A percentile compares a stretch with the other conserved stretches of the same genome.
phyloP scores from a whole-genome alignment of 768 basidiomycete species.

The Suillus subluteus region DNA sequence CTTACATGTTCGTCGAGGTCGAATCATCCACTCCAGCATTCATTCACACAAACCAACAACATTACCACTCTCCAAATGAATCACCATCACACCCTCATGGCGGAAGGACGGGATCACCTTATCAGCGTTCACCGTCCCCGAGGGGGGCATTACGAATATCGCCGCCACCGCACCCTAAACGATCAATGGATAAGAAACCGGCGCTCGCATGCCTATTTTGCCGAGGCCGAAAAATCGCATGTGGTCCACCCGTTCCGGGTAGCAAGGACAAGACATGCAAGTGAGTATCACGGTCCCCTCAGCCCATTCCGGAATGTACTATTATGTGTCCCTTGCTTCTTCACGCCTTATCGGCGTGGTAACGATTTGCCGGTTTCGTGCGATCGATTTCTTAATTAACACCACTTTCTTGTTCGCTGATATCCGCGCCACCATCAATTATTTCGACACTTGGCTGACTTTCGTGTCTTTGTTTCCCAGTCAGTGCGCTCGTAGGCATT shows the following conservation, averaged over 20 bases:
- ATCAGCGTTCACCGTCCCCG: conserved; percentile 33
- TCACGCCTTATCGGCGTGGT: conserved; percentile 19
- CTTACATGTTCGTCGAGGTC: conserved; percentile 26
- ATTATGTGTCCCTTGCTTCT: conserved; percentile 5
- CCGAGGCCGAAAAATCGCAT: conserved; percentile 70
- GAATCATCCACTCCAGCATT: conserved; percentile 11
- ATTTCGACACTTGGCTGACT: conserved; percentile 24
- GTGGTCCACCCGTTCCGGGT: conserved; percentile 58
- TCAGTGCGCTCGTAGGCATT: conserved; percentile 71
- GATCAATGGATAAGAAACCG: conserved; percentile 53
- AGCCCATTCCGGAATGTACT: conserved; percentile 1
- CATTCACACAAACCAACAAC: conserved; percentile 20
- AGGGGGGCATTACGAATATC: conserved; percentile 22
- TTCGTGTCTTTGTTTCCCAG: conserved; percentile 41
- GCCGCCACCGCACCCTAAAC: conserved; percentile 26
- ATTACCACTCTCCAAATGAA: conserved; percentile 11
- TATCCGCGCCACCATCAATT: conserved; percentile 25
- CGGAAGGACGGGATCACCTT: conserved; percentile 14
- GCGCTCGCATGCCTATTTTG: conserved; percentile 68
- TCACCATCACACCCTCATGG: conserved; percentile 23
- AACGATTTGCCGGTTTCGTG: conserved; percentile 17
- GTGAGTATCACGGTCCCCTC: conserved; percentile 43
- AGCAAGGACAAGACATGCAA: conserved; percentile 66
- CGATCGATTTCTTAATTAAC: conserved; percentile 14
- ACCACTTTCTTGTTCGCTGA: conserved; percentile 23